Evolutionary conservation across 2,329 filamentous ascomycete species (phyloP), one percentile per base, ranked within the genome.

Genomic region (Cryphonectria parasitica): DNA sequence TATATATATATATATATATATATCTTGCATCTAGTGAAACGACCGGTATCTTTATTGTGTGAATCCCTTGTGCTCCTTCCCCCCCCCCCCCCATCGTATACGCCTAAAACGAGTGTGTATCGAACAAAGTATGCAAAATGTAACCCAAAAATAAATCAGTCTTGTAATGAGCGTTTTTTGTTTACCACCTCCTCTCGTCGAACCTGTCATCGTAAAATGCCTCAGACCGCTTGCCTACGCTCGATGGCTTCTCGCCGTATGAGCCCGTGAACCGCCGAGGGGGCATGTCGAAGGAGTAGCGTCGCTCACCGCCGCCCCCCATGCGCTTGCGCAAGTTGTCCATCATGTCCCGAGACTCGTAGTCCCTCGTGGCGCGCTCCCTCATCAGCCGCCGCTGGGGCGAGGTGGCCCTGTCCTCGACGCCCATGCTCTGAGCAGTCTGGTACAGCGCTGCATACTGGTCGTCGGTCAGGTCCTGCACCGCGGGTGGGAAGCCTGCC

Each of bases 271-370:
- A 69, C 36, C 70, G 67, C 36, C 72, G 56, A 3, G 69, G 70
- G 1, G 70, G 72, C 69, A 70, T 65, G 15, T 72, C 71, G 22
- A 72, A 68, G 3, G 71, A 72, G 28, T 69, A 68, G 58, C 71
- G 62, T 19, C 60, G 54, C 31, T 68, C 71, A 17, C 62, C 68
- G 3, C 56, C 43, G 5, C 22, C 22, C 2, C 54, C 65, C 28
- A 71, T 69, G 8, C 69, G 64, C 41, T 64, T 67, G n/a, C 67
- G 61, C 41, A 73, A 60, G 43, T 34, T 64, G 19, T 68, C 66
- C n/a, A 68, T 68, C 66, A 67, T 61, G 41, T 69, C 71, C 60
- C 64, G 45, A 10, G 64, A 69, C 6, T 73, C 69, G 36, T 63
- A 63, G 3, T 71, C 58, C 41, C 56, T 66, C 60, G 49, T 34